Conservation (phyloP, 768 basidiomycete species). For the Atractiella rhizophila region DNA sequence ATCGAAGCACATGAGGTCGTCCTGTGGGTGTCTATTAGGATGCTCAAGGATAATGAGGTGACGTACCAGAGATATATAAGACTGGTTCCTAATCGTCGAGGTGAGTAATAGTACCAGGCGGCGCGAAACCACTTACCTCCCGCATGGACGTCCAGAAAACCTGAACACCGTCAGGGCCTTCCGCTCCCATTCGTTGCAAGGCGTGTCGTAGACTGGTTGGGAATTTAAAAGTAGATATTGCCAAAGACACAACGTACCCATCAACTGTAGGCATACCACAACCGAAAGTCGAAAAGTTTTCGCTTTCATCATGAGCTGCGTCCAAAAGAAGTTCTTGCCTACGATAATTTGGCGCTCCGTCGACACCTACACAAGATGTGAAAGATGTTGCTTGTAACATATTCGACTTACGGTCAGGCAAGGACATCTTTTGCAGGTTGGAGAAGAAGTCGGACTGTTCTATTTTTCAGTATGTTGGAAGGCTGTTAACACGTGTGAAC, state of each 20-base stretch:
- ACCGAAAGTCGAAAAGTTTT: constrained; percentile 1
- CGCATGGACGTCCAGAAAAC: constrained; percentile 88
- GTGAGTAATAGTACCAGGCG: too few relatives aligned
- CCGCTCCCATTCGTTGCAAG: constrained; percentile 51
- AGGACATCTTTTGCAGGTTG: constrained; percentile 80
- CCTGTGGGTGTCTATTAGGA: neutral
- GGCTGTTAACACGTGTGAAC: constrained; percentile 11
- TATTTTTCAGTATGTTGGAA: neutral
- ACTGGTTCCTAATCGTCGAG: constrained; percentile 26
- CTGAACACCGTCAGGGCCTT: constrained; percentile 42
- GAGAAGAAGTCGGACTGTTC: constrained; percentile 50
- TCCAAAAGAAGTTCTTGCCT: constrained; percentile 20
- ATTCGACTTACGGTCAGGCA: constrained; percentile 89
- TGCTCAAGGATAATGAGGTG: constrained; percentile 5
- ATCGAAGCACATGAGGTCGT: constrained; percentile 65
- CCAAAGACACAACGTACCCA: constrained; percentile 30
- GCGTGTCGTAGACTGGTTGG: constrained; percentile 48
- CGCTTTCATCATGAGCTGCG: neutral
- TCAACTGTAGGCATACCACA: constrained; percentile 73
- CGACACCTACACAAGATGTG: too few relatives aligned
- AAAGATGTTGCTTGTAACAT: too few relatives aligned
- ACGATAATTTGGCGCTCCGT: constrained; percentile 84
- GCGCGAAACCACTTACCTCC: too few relatives aligned
- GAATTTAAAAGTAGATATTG: neutral
- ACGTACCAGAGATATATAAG: constrained; percentile 46